phyloP scores from a whole-genome alignment of 495 filamentous ascomycete species.

The Glonium stellatum region DNA sequence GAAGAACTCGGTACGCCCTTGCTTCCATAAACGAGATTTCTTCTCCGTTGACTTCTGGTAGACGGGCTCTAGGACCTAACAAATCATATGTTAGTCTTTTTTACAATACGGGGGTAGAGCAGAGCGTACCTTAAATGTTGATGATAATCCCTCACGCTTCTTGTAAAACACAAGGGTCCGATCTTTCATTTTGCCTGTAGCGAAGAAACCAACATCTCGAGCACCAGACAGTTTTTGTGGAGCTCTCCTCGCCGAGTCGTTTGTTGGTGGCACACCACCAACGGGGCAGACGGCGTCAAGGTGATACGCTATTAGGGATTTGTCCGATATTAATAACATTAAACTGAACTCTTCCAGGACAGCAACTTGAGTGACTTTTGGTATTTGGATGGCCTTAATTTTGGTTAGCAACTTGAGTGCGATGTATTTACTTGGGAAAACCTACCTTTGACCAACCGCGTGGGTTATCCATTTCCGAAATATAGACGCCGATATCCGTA shows the following conservation, averaged over 20 bases:
- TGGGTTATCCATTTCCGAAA: slow-evolving; percentile 76
- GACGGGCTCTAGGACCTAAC: slow-evolving; percentile 78
- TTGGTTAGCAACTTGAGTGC: slow-evolving; percentile 22
- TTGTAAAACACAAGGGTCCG: slow-evolving; percentile 92
- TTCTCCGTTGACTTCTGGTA: slow-evolving; percentile 79
- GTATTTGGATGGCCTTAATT: slow-evolving; percentile 59
- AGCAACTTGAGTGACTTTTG: slow-evolving; percentile 81
- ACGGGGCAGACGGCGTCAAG: slow-evolving; percentile 79
- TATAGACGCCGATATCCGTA: slow-evolving; percentile 88
- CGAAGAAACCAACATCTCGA: slow-evolving; percentile 92
- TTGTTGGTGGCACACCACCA: slow-evolving; percentile 54
- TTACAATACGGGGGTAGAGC: not conserved
- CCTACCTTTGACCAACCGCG: slow-evolving; percentile 80
- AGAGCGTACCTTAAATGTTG: slow-evolving; percentile 68
- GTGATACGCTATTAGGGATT: slow-evolving; percentile 87
- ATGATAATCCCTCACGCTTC: slow-evolving; percentile 82
- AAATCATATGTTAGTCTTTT: slow-evolving; percentile 11
- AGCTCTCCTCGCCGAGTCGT: slow-evolving; percentile 62
- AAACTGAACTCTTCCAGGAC: slow-evolving; percentile 93
- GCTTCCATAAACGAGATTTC: slow-evolving; percentile 60
- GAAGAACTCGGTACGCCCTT: slow-evolving; percentile 87
- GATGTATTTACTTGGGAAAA: not conserved
- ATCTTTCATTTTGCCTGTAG: slow-evolving; percentile 93
- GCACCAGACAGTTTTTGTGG: slow-evolving; percentile 84
- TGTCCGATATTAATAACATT: slow-evolving; percentile 83